Conservation (phyloP, 1,139 yeast species). For the Blastobotrys serpentis region DNA sequence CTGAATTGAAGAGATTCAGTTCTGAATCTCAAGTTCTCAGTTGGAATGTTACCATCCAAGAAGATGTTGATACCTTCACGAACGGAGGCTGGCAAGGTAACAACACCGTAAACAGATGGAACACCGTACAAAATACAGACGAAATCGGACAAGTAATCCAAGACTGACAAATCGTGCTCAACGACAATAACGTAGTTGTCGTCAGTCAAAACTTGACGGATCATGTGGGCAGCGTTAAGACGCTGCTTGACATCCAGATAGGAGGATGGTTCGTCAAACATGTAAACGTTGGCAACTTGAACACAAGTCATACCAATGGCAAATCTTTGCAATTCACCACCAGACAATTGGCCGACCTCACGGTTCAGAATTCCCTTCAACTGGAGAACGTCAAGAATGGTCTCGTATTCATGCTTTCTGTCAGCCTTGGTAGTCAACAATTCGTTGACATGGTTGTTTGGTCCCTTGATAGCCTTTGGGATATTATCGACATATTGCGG, state of each 20-base stretch:
- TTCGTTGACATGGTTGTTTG: constrained; percentile 82
- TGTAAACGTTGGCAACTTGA: constrained; percentile 90
- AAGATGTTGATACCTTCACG: constrained; percentile 98
- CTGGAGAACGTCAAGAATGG: constrained; percentile 67
- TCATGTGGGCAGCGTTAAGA: constrained; percentile 92
- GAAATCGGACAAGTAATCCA: constrained; percentile 93
- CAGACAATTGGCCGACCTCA: constrained; percentile 85
- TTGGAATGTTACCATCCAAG: constrained; percentile 95
- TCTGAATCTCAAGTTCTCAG: constrained; percentile 96
- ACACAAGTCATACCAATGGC: constrained; percentile 98
- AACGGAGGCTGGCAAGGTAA: constrained; percentile 90
- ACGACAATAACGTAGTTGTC: constrained; percentile 87
- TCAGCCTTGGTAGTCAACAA: constrained; percentile 73
- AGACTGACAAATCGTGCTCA: constrained; percentile 96
- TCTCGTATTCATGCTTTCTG: constrained; percentile 60
- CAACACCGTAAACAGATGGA: constrained; percentile 98
- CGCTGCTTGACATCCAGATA: constrained; percentile 98
- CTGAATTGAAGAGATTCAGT: constrained; percentile 92
- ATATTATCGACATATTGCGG: constrained; percentile 98
- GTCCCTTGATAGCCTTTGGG: constrained; percentile 93
- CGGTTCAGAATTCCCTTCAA: constrained; percentile 71
- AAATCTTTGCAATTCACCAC: constrained; percentile 98
- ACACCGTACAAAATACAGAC: constrained; percentile 96
- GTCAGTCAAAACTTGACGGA: constrained; percentile 76
- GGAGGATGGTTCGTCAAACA: constrained; percentile 99